Conservation (phyloP, 257 asterid genomes). For the Nicotiana attenuata region DNA sequence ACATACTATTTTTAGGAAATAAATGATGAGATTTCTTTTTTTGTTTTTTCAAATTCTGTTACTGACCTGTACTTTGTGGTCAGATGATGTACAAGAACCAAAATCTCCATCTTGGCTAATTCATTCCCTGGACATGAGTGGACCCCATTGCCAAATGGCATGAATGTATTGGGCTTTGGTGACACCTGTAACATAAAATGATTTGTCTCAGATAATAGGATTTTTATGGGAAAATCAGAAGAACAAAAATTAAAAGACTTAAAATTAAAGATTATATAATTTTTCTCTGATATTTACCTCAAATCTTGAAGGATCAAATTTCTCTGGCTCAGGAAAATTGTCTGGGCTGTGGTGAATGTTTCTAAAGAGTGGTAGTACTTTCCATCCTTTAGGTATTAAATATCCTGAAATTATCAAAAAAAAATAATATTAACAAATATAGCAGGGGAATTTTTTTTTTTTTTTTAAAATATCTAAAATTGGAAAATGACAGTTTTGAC, state of each 20-base stretch:
- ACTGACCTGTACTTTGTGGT: slow-evolving; percentile 86
- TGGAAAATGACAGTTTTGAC: background rate
- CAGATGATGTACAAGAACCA: slow-evolving; percentile 75
- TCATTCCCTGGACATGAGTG: slow-evolving; percentile 96
- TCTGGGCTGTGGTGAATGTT: slow-evolving; percentile 91
- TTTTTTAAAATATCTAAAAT: background rate
- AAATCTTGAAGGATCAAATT: slow-evolving; percentile 96
- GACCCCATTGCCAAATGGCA: slow-evolving; percentile 95
- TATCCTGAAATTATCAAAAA: slow-evolving; percentile 40
- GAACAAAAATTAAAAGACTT: no score
- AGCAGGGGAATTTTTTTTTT: background rate
- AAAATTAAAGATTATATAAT: no score
- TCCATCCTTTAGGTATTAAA: slow-evolving; percentile 93
- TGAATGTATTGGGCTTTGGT: slow-evolving; percentile 81
- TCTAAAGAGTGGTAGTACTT: slow-evolving; percentile 88
- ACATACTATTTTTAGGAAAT: slow-evolving; percentile 22
- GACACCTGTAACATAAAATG: slow-evolving; percentile 40
- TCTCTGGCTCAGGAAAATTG: slow-evolving; percentile 81
- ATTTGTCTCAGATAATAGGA: background rate
- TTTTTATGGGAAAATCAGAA: background rate
- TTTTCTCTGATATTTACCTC: slow-evolving; percentile 45
- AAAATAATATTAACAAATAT: background rate
- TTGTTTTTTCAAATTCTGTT: background rate
- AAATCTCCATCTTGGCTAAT: slow-evolving; percentile 81
- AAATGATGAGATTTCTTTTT: background rate